Conservation (phyloP, 2,329 filamentous ascomycete species). For the Aspergillus fumigatiaffinis region DNA sequence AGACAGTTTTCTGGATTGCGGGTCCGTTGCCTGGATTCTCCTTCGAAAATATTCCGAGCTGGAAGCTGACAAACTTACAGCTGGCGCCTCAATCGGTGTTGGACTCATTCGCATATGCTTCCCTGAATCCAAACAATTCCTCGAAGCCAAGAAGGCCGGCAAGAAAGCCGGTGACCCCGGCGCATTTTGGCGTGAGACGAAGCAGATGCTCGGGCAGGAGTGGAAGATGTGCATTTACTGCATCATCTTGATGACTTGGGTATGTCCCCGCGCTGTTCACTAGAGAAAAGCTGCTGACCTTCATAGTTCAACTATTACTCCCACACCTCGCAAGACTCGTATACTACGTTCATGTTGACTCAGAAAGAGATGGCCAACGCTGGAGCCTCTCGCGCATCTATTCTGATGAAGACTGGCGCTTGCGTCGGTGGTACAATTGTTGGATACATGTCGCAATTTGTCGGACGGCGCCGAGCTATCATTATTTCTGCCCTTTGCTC, state of each 20-base stretch:
- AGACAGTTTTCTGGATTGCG: slow-evolving; percentile 70
- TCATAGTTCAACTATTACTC: slow-evolving; percentile 64
- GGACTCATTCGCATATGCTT: slow-evolving; percentile 65
- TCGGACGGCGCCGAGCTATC: slow-evolving; percentile 60
- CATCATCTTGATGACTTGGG: slow-evolving; percentile 70
- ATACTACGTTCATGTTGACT: slow-evolving; percentile 74
- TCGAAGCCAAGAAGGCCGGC: slow-evolving; percentile 62
- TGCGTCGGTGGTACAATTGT: slow-evolving; percentile 53
- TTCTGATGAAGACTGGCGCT: slow-evolving; percentile 75
- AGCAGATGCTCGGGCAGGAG: slow-evolving; percentile 62
- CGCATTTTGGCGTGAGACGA: slow-evolving; percentile 66
- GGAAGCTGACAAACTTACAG: slow-evolving; percentile 9
- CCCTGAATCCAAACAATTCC: slow-evolving; percentile 72
- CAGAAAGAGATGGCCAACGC: slow-evolving; percentile 65
- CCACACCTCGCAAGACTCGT: slow-evolving; percentile 76
- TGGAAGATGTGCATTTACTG: slow-evolving; percentile 78
- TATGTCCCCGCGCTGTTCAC: slow-evolving; percentile 4
- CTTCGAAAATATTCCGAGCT: too few relatives aligned
- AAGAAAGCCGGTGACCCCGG: slow-evolving; percentile 44
- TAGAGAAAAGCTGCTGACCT: not conserved
- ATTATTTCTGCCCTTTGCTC: slow-evolving; percentile 63
- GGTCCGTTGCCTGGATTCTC: slow-evolving; percentile 26
- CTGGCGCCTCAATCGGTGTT: slow-evolving; percentile 46
- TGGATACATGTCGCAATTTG: slow-evolving; percentile 70
- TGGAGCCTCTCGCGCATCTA: slow-evolving; percentile 67